Conservation (phyloP, 768 basidiomycete genomes). For the Gelatoporia subvermispora region DNA sequence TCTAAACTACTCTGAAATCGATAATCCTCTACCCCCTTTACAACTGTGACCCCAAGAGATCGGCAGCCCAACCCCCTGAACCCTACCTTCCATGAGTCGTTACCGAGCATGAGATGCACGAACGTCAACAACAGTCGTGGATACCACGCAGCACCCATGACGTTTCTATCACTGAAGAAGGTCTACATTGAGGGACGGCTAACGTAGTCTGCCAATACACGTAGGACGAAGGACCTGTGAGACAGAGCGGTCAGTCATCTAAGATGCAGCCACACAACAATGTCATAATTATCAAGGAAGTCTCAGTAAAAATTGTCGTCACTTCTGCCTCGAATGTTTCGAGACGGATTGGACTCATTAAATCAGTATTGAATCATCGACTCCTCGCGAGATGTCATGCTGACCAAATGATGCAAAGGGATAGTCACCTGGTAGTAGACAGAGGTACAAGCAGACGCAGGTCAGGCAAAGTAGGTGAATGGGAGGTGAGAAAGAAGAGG, state of each 20-base stretch:
- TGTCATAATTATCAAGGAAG: neutral
- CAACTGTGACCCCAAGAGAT: too few species aligned
- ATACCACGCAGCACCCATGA: too few species aligned
- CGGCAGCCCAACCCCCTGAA: too few species aligned
- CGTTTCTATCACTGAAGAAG: too few species aligned
- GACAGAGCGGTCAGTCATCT: too few species aligned
- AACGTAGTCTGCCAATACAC: neutral
- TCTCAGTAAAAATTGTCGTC: constrained; percentile 25
- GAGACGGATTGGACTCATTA: constrained; percentile 27
- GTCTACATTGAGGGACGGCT: too few species aligned
- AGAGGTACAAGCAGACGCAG: neutral
- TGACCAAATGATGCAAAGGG: neutral
- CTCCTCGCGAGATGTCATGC: constrained; percentile 2
- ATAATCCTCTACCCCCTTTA: neutral
- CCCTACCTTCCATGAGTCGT: too few species aligned
- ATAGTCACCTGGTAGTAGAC: neutral
- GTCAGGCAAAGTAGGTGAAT: neutral
- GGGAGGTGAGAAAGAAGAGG: neutral
- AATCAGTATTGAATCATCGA: constrained; percentile 27
- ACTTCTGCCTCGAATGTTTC: constrained; percentile 14
- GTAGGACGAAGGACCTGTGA: neutral
- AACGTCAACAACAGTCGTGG: too few species aligned
- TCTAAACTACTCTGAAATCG: too few species aligned
- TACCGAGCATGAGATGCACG: too few species aligned
- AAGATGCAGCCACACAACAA: neutral